A percentile compares a stretch with the other conserved stretches of the same genome.
phyloP scores from a whole-genome alignment of 371 early-diverging fungal genomes.

The Scutellospora calospora region DNA sequence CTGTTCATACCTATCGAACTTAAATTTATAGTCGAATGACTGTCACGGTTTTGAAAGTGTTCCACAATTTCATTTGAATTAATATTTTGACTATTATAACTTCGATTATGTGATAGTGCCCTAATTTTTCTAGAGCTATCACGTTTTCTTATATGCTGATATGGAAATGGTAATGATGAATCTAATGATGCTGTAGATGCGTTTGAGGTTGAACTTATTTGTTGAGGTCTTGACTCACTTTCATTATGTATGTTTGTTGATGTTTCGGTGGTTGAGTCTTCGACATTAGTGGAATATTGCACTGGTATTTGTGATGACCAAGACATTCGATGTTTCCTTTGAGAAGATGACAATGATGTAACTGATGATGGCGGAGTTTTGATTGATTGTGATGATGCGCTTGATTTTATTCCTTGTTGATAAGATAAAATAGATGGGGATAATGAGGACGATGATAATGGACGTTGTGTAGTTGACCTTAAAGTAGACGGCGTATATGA shows the following conservation, averaged over 20 bases:
- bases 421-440: neutral
- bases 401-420: neutral
- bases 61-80: neutral
- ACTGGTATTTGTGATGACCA: neutral
- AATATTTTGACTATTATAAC: conserved; percentile 22
- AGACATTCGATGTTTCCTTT: neutral
- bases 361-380: conserved; percentile 9
- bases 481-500: no score
- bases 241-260: neutral
- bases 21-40: neutral
- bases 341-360: neutral
- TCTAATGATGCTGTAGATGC: conserved; percentile 9
- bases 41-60: neutral
- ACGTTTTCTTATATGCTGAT: conserved; percentile 33
- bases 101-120: neutral
- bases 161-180: conserved; percentile 13
- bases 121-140: neutral
- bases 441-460: conserved; percentile 4
- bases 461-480: conserved; percentile 3
- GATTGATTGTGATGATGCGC: conserved; percentile 15
- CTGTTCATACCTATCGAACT: neutral
- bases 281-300: neutral
- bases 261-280: neutral
- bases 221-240: neutral
- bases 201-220: neutral